Evolutionary conservation across 192 early-diverging fungal genomes (phyloP).

Genomic region (Allomyces macrogynus): DNA sequence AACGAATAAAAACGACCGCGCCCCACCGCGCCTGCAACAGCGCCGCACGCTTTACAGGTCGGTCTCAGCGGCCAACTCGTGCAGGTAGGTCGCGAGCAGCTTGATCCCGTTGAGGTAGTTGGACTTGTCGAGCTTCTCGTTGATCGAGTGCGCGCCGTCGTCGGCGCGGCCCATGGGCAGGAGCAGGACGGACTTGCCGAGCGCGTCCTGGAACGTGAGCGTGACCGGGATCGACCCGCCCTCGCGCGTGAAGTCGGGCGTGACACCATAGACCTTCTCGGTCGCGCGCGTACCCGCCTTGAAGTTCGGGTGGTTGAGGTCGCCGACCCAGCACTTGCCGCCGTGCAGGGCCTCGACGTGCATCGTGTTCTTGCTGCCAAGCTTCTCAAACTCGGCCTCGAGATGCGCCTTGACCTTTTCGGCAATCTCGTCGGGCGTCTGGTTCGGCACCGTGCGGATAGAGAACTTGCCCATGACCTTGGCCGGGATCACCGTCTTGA

Average conservation of each 20-base stretch:
- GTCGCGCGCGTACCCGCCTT: slow-evolving; percentile 72
- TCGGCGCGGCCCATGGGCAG: slow-evolving; percentile 87
- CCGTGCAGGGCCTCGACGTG: slow-evolving; percentile 51
- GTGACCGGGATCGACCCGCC: slow-evolving; percentile 97
- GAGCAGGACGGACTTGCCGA: slow-evolving; percentile 73
- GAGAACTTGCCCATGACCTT: slow-evolving; percentile 95
- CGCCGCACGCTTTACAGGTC: neutral
- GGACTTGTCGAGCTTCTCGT: slow-evolving; percentile 81
- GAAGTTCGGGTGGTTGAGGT: slow-evolving; percentile 81
- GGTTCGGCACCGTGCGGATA: slow-evolving; percentile 85
- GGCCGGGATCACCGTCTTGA: slow-evolving; percentile 93
- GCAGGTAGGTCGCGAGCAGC: slow-evolving; percentile 69
- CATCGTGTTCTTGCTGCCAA: slow-evolving; percentile 71
- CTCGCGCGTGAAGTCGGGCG: slow-evolving; percentile 91
- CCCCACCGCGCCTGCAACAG: too few species aligned
- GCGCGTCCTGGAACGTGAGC: slow-evolving; percentile 87
- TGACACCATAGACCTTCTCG: slow-evolving; percentile 74
- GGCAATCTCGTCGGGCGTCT: slow-evolving; percentile 63
- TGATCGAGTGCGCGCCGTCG: slow-evolving; percentile 93
- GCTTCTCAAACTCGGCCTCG: slow-evolving; percentile 68
- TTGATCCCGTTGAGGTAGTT: slow-evolving; percentile 96
- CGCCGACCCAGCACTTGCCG: slow-evolving; percentile 81
- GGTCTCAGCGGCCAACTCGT: slow-evolving; percentile 45
- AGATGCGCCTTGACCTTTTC: slow-evolving; percentile 52
- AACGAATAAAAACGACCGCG: too few species aligned